These are phyloP conservation scores for Scenedesmus sp. DNA, from an alignment of 163 green algal genomes.

Conservation along the genomic window DNA sequence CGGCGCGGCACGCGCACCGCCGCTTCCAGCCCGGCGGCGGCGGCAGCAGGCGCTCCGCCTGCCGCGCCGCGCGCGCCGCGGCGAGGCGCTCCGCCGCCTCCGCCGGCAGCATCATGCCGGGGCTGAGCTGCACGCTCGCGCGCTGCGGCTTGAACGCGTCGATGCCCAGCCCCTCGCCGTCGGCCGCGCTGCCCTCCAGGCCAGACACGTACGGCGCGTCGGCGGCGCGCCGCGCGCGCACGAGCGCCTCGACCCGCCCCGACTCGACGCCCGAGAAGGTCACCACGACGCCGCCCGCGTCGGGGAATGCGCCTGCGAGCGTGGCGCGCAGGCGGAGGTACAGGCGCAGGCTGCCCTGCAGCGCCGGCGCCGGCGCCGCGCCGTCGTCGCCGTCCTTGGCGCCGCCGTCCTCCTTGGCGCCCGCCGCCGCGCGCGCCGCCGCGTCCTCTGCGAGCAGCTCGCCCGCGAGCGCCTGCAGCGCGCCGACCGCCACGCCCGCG, in stretches of 20 bases:
- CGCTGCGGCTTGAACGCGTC: conserved; percentile 69
- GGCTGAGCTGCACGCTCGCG: conserved; percentile 56
- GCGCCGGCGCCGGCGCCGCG: not conserved
- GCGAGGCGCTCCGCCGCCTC: conserved; percentile 55
- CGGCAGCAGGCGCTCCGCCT: conserved; percentile 25
- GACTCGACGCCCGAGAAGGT: conserved; percentile 66
- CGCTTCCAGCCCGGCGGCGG: conserved; percentile 22
- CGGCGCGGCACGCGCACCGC: too few species aligned
- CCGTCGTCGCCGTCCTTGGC: conserved; percentile 27
- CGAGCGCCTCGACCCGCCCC: conserved; percentile 60
- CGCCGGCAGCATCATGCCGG: conserved; percentile 66
- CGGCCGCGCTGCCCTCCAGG: conserved; percentile 67
- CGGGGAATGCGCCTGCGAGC: conserved; percentile 17
- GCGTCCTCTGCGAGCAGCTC: conserved; percentile 20
- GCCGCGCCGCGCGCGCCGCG: conserved; percentile 22
- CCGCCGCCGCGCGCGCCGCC: conserved; percentile 1
- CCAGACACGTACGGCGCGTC: conserved; percentile 64
- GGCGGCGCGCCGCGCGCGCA: conserved; percentile 30
- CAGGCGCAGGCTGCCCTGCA: conserved; percentile 5
- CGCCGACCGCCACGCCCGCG: not conserved
- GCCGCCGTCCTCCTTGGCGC: not conserved
- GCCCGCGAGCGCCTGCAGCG: conserved; percentile 6
- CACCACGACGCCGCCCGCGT: conserved; percentile 41
- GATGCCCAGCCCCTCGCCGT: conserved; percentile 76
- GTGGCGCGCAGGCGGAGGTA: conserved; percentile 21